Base-by-base conservation (phyloP, 1,284 basidiomycete genomes). In the Mycena citricolor region DNA sequence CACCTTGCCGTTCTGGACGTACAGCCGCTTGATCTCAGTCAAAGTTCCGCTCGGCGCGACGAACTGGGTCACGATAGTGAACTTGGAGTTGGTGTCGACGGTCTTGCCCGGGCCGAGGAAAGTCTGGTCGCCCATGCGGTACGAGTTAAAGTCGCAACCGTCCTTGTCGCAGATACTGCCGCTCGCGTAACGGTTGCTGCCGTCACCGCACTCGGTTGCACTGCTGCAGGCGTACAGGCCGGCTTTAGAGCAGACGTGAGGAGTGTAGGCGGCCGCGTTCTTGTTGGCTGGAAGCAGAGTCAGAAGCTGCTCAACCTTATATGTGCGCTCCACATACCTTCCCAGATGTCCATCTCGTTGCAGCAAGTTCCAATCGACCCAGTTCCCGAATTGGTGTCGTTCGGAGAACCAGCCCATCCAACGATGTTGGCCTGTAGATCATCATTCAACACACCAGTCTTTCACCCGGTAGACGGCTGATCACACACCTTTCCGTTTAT, bases 131-230 rank as follows among this genome's bases (percentile, higher is more conserved):
- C 76, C 77, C 68, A 75, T 71, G 54, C 76, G 74, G 66, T 65
- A 79, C 39, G 75, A 74, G 69, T 79, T 79, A 69, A 77, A 79
- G 57, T 75, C 76, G 59, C 76, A 77, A 23, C 75, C 76, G 54
- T 71, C 70, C 54, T 66, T 62, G 61, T 74, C 71, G 61, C 72
- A 75, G 44, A 72, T 54, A 49, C 68, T 67, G 47, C 57, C 55
- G 58, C 66, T 67, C 40, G 56, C 59, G 39, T 59, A 61, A 54
- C 70, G 67, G 46, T 64, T 52, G 47, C 54, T 59, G 43, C 61
- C 69, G 24, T 54, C 50, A 62, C 72, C 73, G 23, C 58, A 60
- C 24, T 50, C 55, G 23, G 54, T 48, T 42, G 63, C 62, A 8
- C 52, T 52, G 42, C 58, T 58, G 12, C 52, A 48, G 32, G 53